A percentile compares a stretch with the other conserved stretches of the same genome.
Evolutionary conservation across 2,329 filamentous ascomycete species (phyloP).

Genomic region (Tolypocladium cylindrosporum): DNA sequence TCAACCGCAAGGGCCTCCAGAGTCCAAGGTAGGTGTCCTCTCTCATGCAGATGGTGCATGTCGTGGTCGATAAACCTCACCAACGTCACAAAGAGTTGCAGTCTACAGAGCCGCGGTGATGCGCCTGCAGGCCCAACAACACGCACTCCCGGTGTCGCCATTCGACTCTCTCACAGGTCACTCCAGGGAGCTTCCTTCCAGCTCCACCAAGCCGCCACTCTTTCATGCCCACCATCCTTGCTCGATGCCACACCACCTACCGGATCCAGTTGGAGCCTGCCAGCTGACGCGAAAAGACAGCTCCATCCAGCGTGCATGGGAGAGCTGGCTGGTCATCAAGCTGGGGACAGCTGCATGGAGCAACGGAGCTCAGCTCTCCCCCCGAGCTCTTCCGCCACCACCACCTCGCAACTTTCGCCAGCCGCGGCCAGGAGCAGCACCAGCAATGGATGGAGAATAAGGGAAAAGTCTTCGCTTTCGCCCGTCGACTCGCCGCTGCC

Average conservation of each 20-base stretch:
- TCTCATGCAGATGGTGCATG: conserved; percentile 1
- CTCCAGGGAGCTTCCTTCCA: neutral
- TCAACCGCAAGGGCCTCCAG: neutral
- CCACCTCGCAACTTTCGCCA: neutral
- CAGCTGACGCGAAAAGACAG: neutral
- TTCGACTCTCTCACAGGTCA: neutral
- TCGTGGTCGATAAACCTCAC: neutral
- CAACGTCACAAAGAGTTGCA: neutral
- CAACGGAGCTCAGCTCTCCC: neutral
- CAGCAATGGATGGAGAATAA: neutral
- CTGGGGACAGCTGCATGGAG: neutral
- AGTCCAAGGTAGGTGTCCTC: neutral
- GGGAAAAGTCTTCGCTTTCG: neutral
- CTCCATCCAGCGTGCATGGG: neutral
- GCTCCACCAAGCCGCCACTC: neutral
- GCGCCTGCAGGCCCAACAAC: neutral
- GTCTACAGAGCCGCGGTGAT: neutral
- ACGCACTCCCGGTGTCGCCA: neutral
- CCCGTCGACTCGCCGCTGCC: neutral
- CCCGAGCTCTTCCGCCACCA: neutral
- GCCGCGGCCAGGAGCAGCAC: neutral
- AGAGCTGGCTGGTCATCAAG: neutral
- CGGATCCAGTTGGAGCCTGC: conserved; percentile 1
- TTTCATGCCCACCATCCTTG: neutral
- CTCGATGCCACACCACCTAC: conserved; percentile 1